Base-by-base conservation (phyloP, 192 early-diverging fungal species). In the Dissophora ornata region DNA sequence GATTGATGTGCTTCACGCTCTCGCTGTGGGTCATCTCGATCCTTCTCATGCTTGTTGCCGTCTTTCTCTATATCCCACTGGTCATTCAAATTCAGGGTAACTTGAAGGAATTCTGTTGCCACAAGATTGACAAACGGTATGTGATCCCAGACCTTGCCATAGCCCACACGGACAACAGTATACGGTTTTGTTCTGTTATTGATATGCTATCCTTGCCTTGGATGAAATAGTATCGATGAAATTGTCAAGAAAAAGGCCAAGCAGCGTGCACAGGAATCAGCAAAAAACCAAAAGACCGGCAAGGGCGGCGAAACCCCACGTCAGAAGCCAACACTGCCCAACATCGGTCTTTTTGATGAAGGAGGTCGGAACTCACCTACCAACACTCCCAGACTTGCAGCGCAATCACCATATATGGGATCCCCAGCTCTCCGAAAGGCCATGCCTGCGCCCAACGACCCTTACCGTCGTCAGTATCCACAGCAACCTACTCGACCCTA, bases 91-190 rank as follows among this genome's bases (percentile, higher is more conserved):
- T 96, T 62, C 85, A 89, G 44, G 94, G 94, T 12, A 96, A 95
- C 66, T 62, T 96, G 41, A 96, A 96, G 69, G 94, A 96, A 59
- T 96, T 91, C 67, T 92, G 90, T 58, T 93, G 90, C 42, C 92
- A 95, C 80, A 93, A 93, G 69, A 88, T 96, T 42, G 94, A 96
- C 69, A 96, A 96, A 77, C 68, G 94, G 93, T 94, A 86, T 56
- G 41, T 33, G 4, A 11, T 77, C 13, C 13, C 89, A 26, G 30
- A 90, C n/a, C n/a, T n/a, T n/a, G n/a, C n/a, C n/a, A n/a, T n/a
- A n/a, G n/a, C n/a, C n/a, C n/a, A n/a, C n/a, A n/a, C n/a, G n/a
- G n/a, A n/a, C n/a, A n/a, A n/a, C n/a, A n/a, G n/a, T n/a, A n/a
- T n/a, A n/a, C n/a, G n/a, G n/a, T n/a, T n/a, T n/a, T n/a, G n/a